A percentile compares a stretch with the other conserved stretches of the same genome.
These are phyloP conservation scores for Blastobotrys persicus DNA, from an alignment of 1,139 yeast species.

Conservation along the genomic window DNA sequence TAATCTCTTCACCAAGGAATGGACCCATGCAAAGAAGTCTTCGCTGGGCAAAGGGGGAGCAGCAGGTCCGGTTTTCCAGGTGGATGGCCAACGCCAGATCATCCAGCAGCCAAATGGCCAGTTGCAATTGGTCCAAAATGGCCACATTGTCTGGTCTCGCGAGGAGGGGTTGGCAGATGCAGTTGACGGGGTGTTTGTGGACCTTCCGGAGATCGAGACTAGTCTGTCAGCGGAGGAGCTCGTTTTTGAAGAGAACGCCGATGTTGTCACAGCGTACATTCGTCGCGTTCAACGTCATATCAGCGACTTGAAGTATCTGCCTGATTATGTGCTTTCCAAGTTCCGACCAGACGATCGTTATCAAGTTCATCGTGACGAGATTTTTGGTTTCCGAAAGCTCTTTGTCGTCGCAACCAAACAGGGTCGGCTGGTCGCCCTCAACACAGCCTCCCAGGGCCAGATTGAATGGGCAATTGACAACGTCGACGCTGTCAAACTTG, in stretches of 20 bases:
- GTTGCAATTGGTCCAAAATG: constrained; percentile 8
- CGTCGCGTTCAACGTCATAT: constrained; percentile 45
- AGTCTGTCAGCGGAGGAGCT: constrained; percentile 41
- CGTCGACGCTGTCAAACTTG: constrained; percentile 25
- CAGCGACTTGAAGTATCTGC: constrained; percentile 23
- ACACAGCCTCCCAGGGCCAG: constrained; percentile 41
- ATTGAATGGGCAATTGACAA: constrained; percentile 43
- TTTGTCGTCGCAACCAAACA: constrained; percentile 45
- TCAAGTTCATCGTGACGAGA: constrained; percentile 16
- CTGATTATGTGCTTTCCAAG: constrained; percentile 13
- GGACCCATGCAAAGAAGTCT: background rate
- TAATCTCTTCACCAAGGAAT: constrained; percentile 1
- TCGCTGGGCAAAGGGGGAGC: background rate
- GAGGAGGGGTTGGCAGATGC: constrained; percentile 49
- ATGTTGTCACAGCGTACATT: constrained; percentile 43
- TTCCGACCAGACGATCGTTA: constrained; percentile 5
- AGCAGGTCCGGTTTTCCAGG: background rate
- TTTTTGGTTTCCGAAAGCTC: constrained; percentile 52
- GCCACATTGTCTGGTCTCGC: constrained; percentile 41
- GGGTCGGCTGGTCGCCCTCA: constrained; percentile 47
- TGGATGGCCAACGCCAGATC: constrained; percentile 6
- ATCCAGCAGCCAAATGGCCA: constrained; percentile 19
- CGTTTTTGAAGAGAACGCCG: constrained; percentile 41
- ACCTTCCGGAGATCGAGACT: constrained; percentile 37
- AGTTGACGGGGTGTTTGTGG: constrained; percentile 42